Base-by-base conservation (phyloP, 345 rosid species). In the Lepidium aucheri region DNA sequence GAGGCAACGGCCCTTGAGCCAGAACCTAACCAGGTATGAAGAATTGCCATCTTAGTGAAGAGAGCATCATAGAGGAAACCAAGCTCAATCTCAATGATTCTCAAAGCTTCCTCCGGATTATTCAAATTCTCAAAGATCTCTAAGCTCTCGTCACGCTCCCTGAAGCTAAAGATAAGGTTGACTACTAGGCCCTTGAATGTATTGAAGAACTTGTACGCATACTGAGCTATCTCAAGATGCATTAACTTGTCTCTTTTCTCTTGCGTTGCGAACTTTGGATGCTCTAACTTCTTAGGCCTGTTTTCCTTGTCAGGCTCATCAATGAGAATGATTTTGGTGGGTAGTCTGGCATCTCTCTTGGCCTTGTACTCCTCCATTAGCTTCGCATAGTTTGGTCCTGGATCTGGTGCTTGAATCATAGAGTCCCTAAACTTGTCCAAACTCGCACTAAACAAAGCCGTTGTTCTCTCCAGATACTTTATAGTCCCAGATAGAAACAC, bases 311-410 rank as follows among this genome's bases (percentile, higher is more conserved):
- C 83, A 18, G 83, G 81, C 75, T 87, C 84, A 43, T 74, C 72
- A 5, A 82, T 67, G 36, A 64, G 61, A 8, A 76, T 46, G 32
- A 84, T 80, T 18, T 64, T 53, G 0, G 87, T 68, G 0, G 83
- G 87, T 3, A 80, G 70, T 44, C 67, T 61, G 7, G 84, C 84
- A 8, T 75, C 76, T 60, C 45, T 79, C 76, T 74, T 75, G 11
- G 80, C 83, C 22, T 77, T 81, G 58, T 77, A 80, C 66, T 83
- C 84, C 53, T 83, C 85, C 95, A 87, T 87, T 40, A 85, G 81
- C 76, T 81, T 82, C 0, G 84, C 87, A 8, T 75, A 88, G 54
- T 85, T 84, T 5, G 85, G 87, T 10, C 95, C 87, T 0, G 87
- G 81, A 50, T 84, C 85, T 8, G 96, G 78, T 4, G 68, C 76